Evolutionary conservation across 805 yeast species (phyloP).

Genomic region (Candida montana): DNA sequence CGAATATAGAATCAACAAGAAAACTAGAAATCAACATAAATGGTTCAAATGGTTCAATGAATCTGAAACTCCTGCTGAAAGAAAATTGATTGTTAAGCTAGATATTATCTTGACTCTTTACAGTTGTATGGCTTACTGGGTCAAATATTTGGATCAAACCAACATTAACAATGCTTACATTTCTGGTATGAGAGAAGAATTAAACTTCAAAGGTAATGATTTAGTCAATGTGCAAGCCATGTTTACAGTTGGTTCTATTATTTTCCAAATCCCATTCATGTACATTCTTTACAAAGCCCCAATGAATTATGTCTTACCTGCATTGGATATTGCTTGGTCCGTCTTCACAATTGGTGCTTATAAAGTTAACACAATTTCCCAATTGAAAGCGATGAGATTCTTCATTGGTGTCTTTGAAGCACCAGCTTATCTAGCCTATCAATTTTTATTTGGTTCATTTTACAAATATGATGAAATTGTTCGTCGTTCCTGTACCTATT

Average conservation of each 20-base stretch:
- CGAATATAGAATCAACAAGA: slow-evolving; percentile 31
- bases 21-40: slow-evolving; percentile 4
- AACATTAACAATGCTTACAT: slow-evolving; percentile 65
- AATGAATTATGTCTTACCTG: slow-evolving; percentile 39
- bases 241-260: slow-evolving; percentile 54
- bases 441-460: slow-evolving; percentile 55
- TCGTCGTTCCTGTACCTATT: slow-evolving; percentile 58
- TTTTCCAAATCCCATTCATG: slow-evolving; percentile 65
- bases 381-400: slow-evolving; percentile 58
- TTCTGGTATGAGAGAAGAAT: slow-evolving; percentile 54
- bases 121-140: slow-evolving; percentile 60
- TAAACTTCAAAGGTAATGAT: slow-evolving; percentile 59
- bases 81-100: slow-evolving; percentile 43
- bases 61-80: slow-evolving; percentile 31
- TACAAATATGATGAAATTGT: slow-evolving; percentile 51
- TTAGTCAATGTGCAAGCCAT: slow-evolving; percentile 55
- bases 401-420: slow-evolving; percentile 67
- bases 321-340: slow-evolving; percentile 39
- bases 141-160: slow-evolving; percentile 56
- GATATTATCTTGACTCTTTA: slow-evolving; percentile 53
- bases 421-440: slow-evolving; percentile 57
- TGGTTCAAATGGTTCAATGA: slow-evolving; percentile 17
- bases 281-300: slow-evolving; percentile 53
- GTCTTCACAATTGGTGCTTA: slow-evolving; percentile 36
- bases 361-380: slow-evolving; percentile 43